Evolutionary conservation across 306 rosid species (phyloP).

Genomic region (Gastrolobium villosum): DNA sequence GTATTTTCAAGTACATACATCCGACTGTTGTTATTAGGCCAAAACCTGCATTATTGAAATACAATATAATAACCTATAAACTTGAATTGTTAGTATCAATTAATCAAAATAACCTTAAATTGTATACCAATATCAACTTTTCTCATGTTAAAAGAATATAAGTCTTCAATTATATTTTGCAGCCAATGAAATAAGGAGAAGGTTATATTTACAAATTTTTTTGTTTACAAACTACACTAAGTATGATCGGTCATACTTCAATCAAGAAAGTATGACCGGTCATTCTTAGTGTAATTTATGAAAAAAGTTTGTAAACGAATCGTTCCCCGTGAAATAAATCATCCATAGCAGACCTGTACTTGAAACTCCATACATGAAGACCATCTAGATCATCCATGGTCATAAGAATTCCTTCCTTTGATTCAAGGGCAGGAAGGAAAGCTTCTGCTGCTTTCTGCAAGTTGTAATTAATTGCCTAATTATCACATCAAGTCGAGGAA

Average conservation of each 20-base stretch:
- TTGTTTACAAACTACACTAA: too few species aligned
- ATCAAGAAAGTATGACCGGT: too few species aligned
- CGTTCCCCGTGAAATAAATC: too few species aligned
- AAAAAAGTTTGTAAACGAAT: too few species aligned
- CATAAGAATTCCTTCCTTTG: conserved; percentile 83
- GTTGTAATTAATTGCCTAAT: background rate
- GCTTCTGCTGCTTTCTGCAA: conserved; percentile 91
- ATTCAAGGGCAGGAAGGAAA: conserved; percentile 84
- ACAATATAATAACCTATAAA: background rate
- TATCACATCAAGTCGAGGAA: background rate
- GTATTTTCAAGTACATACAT: conserved; percentile 99
- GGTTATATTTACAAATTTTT: too few species aligned
- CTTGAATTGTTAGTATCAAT: background rate
- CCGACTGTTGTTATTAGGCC: conserved; percentile 98
- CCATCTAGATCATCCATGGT: conserved; percentile 94
- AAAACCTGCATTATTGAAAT: conserved; percentile 67
- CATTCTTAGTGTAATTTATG: too few species aligned
- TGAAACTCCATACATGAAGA: conserved; percentile 89
- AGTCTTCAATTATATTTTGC: conserved; percentile 2
- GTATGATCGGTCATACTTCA: too few species aligned
- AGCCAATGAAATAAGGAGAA: background rate
- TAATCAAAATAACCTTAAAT: conserved; percentile 14
- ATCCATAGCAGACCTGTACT: conserved; percentile 73
- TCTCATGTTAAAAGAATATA: background rate
- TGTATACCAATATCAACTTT: conserved; percentile 4